A percentile compares a stretch with the other conserved stretches of the same genome.
These are phyloP conservation scores for Schizosaccharomyces cryophilus DNA, from an alignment of 805 yeast species.

Conservation along the genomic window DNA sequence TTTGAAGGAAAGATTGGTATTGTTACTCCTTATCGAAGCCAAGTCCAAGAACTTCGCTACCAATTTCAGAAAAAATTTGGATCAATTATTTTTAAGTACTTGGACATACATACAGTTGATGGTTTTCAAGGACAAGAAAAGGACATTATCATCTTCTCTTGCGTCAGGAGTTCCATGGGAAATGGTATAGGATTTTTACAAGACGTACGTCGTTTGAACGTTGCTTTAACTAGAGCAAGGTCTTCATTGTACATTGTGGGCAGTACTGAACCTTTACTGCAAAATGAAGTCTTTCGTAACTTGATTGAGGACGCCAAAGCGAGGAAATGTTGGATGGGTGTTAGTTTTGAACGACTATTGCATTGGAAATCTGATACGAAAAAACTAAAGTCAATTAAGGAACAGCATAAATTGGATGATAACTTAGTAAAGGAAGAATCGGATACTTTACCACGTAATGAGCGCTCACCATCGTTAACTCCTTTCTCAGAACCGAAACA, in stretches of 20 bases:
- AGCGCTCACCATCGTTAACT: too few relatives aligned
- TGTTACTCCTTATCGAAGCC: slow-evolving; percentile 88
- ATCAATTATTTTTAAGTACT: slow-evolving; percentile 30
- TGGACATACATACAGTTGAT: slow-evolving; percentile 86
- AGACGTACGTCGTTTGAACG: slow-evolving; percentile 89
- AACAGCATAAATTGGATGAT: too few relatives aligned
- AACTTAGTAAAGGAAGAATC: too few relatives aligned
- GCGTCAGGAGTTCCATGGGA: slow-evolving; percentile 58
- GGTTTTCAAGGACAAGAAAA: slow-evolving; percentile 97
- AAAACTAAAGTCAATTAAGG: too few relatives aligned
- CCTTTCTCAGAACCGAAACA: too few relatives aligned
- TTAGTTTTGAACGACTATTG: not conserved
- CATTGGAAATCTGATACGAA: not conserved
- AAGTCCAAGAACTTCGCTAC: slow-evolving; percentile 33
- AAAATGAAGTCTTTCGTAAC: not conserved
- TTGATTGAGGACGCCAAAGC: not conserved
- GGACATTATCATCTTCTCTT: slow-evolving; percentile 75
- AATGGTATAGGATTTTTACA: slow-evolving; percentile 58
- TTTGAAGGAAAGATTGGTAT: slow-evolving; percentile 63
- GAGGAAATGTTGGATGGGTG: not conserved
- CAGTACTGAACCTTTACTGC: slow-evolving; percentile 14
- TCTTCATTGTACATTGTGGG: slow-evolving; percentile 87
- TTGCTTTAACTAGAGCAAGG: slow-evolving; percentile 81
- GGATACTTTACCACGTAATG: too few relatives aligned
- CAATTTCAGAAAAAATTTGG: slow-evolving; percentile 41